A percentile compares a stretch with the other conserved stretches of the same genome.
Conservation (phyloP, 768 basidiomycete genomes). For the Holtermanniella nyarrowii region DNA sequence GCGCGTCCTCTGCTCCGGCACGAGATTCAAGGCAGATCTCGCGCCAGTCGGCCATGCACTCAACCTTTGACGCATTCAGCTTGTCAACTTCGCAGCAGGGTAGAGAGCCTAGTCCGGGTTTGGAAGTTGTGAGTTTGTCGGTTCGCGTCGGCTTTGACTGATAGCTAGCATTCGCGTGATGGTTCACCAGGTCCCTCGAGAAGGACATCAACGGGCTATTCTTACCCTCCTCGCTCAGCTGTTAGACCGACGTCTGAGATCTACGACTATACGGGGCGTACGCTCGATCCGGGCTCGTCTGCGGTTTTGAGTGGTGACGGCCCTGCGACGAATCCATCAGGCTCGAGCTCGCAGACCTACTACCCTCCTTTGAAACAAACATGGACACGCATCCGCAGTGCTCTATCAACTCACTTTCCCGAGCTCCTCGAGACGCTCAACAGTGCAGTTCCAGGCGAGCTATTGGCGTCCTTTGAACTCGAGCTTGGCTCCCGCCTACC, state of each 20-base stretch:
- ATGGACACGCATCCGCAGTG: conserved; percentile 72
- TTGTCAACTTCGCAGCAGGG: conserved; percentile 50
- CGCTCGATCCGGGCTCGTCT: not conserved
- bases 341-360: conserved; percentile 13
- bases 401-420: conserved; percentile 77
- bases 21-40: not conserved
- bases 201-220: conserved; percentile 11
- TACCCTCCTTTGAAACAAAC: conserved; percentile 75
- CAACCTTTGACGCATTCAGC: conserved; percentile 80
- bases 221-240: conserved; percentile 14
- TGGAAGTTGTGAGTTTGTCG: not conserved
- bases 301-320: not conserved
- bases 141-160: no score
- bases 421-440: conserved; percentile 93
- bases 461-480: conserved; percentile 70
- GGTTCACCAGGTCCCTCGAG: conserved; percentile 31
- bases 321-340: no score
- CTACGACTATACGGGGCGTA: not conserved
- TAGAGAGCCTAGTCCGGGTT: not conserved
- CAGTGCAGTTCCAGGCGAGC: conserved; percentile 69
- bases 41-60: conserved; percentile 49
- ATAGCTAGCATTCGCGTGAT: not conserved
- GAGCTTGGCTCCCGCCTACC: conserved; percentile 69
- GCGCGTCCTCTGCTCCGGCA: not conserved
- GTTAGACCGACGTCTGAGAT: not conserved